Conservation (phyloP, 2,329 filamentous ascomycete species). For the Talaromyces sp. region DNA sequence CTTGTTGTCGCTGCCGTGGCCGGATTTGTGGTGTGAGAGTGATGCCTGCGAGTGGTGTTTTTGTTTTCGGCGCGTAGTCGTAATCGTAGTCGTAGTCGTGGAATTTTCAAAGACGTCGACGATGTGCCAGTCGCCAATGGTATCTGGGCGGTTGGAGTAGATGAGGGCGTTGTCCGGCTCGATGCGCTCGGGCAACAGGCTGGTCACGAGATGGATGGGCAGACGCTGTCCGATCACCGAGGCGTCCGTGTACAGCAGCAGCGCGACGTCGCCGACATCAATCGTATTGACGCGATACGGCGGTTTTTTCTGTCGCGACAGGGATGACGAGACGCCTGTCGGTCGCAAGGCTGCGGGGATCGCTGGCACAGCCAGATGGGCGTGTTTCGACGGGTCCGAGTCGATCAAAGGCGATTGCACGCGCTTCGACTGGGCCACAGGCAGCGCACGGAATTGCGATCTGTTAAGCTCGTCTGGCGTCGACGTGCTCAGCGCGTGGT, state of each 20-base stretch:
- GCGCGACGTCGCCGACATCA: constrained; percentile 5
- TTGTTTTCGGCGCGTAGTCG: constrained; percentile 13
- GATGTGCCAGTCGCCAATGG: constrained; percentile 18
- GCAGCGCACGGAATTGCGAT: not conserved
- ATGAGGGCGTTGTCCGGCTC: constrained; percentile 18
- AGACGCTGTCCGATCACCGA: constrained; percentile 23
- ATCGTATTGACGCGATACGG: not conserved
- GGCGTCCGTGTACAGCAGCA: constrained; percentile 24
- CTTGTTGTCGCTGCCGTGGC: constrained; percentile 60
- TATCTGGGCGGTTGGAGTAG: constrained; percentile 22
- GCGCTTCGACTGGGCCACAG: not conserved
- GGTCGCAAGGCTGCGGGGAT: not conserved
- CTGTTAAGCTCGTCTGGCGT: not conserved
- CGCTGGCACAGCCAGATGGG: not conserved
- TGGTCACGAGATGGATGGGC: constrained; percentile 24
- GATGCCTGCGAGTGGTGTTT: constrained; percentile 13
- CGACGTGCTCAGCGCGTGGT: not conserved
- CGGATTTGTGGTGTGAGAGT: constrained; percentile 31
- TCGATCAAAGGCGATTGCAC: not conserved
- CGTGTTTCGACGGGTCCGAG: not conserved
- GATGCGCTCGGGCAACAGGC: constrained; percentile 20
- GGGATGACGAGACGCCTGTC: not conserved
- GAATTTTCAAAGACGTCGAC: constrained; percentile 22
- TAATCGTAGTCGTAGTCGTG: constrained; percentile 10
- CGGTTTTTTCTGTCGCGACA: not conserved